Evolutionary conservation across 176 grass and related monocot genomes (phyloP).

Genomic region (Leersia perrieri): DNA sequence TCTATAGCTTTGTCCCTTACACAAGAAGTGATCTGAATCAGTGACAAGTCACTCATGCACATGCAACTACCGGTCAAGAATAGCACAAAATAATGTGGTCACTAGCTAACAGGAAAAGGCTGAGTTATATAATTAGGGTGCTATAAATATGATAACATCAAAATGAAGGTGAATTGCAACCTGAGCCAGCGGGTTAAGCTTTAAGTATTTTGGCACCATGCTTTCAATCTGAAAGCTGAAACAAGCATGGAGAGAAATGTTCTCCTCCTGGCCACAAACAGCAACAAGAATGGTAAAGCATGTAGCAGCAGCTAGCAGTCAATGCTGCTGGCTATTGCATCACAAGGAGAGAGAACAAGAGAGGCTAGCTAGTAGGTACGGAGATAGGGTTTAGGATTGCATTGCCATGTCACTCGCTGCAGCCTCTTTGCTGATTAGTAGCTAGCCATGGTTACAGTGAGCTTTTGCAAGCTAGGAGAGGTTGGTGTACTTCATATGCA

Average conservation of each 20-base stretch:
- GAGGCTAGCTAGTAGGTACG: neutral
- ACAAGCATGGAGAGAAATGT: neutral
- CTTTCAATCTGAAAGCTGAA: neutral
- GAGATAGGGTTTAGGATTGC: neutral
- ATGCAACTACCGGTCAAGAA: neutral
- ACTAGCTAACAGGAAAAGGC: neutral
- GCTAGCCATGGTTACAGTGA: neutral
- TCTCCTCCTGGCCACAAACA: neutral
- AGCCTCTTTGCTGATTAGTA: neutral
- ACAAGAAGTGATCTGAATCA: neutral
- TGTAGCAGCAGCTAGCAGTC: neutral
- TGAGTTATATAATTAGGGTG: neutral
- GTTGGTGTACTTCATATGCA: constrained; percentile 2
- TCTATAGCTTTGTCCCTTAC: neutral
- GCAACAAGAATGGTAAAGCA: neutral
- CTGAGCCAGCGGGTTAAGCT: neutral
- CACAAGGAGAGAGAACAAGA: neutral
- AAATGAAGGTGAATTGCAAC: neutral
- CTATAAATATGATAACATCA: neutral
- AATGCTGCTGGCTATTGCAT: neutral
- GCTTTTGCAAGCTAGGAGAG: neutral
- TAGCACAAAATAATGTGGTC: neutral
- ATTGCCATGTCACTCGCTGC: constrained; percentile 12
- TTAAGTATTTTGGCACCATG: neutral
- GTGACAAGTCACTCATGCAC: neutral